These are phyloP conservation scores for Ampelocalamus luodianensis DNA, from an alignment of 176 grass and related monocot species.

Conservation along the genomic window DNA sequence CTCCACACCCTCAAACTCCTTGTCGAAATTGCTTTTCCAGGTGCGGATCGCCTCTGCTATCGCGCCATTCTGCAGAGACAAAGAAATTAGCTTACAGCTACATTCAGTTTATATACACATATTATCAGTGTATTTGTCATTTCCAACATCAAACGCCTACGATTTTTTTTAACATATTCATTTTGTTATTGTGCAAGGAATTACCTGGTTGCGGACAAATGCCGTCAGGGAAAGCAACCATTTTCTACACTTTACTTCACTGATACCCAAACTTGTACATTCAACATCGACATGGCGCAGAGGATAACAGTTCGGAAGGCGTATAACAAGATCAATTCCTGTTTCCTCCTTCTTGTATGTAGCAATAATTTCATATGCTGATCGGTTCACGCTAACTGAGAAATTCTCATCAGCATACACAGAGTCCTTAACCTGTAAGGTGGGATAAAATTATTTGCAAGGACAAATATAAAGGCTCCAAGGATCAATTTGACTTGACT, in stretches of 20 bases:
- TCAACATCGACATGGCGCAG: conserved; percentile 92
- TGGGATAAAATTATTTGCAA: background rate
- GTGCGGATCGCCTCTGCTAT: conserved; percentile 84
- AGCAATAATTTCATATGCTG: conserved; percentile 84
- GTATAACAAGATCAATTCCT: conserved; percentile 92
- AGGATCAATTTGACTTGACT: background rate
- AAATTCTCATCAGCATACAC: conserved; percentile 83
- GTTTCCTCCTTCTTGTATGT: conserved; percentile 99
- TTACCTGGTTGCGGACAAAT: conserved; percentile 84
- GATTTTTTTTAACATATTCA: background rate
- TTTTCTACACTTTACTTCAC: conserved; percentile 87
- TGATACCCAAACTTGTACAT: conserved; percentile 83
- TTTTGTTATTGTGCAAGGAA: background rate
- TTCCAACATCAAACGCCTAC: background rate
- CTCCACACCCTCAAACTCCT: conserved; percentile 94
- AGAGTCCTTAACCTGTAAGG: conserved; percentile 73
- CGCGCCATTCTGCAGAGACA: conserved; percentile 66
- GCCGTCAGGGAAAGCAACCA: conserved; percentile 89
- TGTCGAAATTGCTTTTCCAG: conserved; percentile 95
- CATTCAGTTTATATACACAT: background rate
- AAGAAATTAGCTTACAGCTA: conserved; percentile 4
- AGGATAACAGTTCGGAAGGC: conserved; percentile 78
- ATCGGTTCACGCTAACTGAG: conserved; percentile 77
- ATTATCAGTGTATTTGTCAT: background rate
- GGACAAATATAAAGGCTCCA: background rate